Conservation (phyloP, 2,329 filamentous ascomycete genomes). For the Chrysosporium keratinophilum region DNA sequence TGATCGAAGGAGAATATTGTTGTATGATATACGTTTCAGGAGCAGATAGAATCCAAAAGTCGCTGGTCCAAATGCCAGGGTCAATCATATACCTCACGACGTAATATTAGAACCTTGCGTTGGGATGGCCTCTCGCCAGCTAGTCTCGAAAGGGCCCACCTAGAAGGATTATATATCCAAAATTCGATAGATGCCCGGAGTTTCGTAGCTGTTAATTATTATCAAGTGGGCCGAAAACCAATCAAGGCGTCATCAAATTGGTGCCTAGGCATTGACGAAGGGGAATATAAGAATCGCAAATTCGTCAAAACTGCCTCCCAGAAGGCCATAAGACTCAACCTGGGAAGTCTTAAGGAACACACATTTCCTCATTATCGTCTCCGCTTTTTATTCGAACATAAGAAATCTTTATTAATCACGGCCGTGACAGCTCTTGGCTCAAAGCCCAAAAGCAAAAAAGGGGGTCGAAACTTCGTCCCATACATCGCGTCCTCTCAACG, state of each 20-base stretch:
- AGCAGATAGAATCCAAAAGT: slow-evolving; percentile 1
- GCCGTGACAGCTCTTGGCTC: slow-evolving; percentile 7
- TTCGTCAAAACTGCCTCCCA: slow-evolving; percentile 6
- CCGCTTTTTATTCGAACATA: slow-evolving; percentile 2
- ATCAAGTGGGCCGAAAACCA: neutral
- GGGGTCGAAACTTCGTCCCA: neutral
- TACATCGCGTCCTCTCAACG: neutral
- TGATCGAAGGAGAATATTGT: neutral
- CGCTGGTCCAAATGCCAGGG: neutral
- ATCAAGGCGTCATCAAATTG: neutral
- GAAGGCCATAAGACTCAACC: neutral
- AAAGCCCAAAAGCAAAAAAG: neutral
- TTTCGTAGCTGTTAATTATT: neutral
- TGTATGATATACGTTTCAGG: slow-evolving; percentile 4
- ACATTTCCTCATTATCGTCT: slow-evolving; percentile 7
- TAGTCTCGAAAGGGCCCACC: neutral
- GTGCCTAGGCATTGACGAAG: slow-evolving; percentile 7
- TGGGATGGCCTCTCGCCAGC: neutral
- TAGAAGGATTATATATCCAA: neutral
- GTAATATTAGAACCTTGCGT: neutral
- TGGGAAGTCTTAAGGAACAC: slow-evolving; percentile 1
- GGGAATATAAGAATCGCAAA: slow-evolving; percentile 2
- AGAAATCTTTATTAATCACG: slow-evolving; percentile 7
- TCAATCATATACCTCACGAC: slow-evolving; percentile 5
- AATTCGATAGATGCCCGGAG: neutral